Conservation (phyloP, 371 early-diverging fungal species). For the Mucor irregularis region DNA sequence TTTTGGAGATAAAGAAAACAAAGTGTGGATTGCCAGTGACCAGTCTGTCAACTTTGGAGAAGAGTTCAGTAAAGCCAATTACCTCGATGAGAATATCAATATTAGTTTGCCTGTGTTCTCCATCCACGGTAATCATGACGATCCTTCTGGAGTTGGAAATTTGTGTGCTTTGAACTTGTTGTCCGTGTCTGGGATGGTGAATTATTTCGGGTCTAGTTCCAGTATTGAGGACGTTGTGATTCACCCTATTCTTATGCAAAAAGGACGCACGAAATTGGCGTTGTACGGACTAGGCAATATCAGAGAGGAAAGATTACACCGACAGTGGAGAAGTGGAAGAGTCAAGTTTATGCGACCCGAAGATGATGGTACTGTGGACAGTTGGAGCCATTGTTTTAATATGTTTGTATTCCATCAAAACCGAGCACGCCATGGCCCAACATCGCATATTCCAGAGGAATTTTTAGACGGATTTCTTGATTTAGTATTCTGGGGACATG, state of each 20-base stretch:
- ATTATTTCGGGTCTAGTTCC: conserved; percentile 92
- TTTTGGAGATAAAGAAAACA: conserved; percentile 76
- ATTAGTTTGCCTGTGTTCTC: conserved; percentile 92
- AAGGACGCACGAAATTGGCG: conserved; percentile 79
- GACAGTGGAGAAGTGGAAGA: conserved; percentile 77
- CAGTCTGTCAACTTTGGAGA: conserved; percentile 74
- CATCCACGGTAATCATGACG: conserved; percentile 99
- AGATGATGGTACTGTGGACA: conserved; percentile 50
- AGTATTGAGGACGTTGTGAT: conserved; percentile 78
- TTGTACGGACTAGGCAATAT: conserved; percentile 97
- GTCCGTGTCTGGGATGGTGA: conserved; percentile 82
- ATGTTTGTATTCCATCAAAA: conserved; percentile 92
- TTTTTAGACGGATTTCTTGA: conserved; percentile 86
- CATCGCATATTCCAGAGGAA: conserved; percentile 89
- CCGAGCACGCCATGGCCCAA: conserved; percentile 80
- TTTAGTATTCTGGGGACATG: conserved; percentile 98
- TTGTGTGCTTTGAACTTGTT: conserved; percentile 90
- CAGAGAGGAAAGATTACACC: conserved; percentile 91
- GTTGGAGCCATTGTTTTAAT: conserved; percentile 63
- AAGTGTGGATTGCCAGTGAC: conserved; percentile 79
- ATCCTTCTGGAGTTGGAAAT: conserved; percentile 88
- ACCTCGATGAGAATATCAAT: conserved; percentile 88
- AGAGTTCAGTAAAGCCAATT: conserved; percentile 72
- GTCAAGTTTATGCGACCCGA: conserved; percentile 71
- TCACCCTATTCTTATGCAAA: conserved; percentile 82